Evolutionary conservation across 148 eudicot species (phyloP), one percentile per base, ranked within the genome.

Genomic region (Selenicereus undatus): DNA sequence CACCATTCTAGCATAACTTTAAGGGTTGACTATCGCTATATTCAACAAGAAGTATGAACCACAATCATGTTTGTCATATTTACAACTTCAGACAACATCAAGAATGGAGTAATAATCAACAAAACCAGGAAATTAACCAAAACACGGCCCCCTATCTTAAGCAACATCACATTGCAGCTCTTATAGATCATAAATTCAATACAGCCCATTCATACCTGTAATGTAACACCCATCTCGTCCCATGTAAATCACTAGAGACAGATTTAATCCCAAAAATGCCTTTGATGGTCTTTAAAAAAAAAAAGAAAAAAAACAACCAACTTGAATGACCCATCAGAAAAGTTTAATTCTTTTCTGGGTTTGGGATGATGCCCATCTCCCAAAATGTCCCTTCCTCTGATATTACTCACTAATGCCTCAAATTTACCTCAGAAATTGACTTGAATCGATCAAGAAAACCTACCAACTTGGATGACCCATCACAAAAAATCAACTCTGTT

Each of bases 381-480:
- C 76, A 87, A 35, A 1, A 89, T 26, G 16, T 89, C 89, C 75
- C 81, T 84, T 76, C 89, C 90, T 77, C 86, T 81, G 45, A 71
- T 65, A 58, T 32, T 75, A 69, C 70, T 81, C 77, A 76, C 72
- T 64, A 84, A 73, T 60, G 39, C 2, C 77, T 60, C 66, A 73
- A 70, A 75, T 82, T 73, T 56, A 75, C 45, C 73, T 58, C 79
- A 66, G 42, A 21, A 64, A 86, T 51, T 10, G 74, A 51, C 21
- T 73, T 82, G 58, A 84, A 80, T 42, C 82, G 81, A 73, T 82
- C 50, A 32, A 39, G 43, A 39, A 39, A 39, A 39, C 43, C 52
- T 48, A 11, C 43, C 43, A 39, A 7, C 8, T 39, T 39, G 43
- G 8, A 26, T 8, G n/a, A 60, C 73, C 52, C 78, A 75, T n/a